These are phyloP conservation scores for Coemansia sp. DNA, from an alignment of 192 early-diverging fungal species.

Conservation along the genomic window DNA sequence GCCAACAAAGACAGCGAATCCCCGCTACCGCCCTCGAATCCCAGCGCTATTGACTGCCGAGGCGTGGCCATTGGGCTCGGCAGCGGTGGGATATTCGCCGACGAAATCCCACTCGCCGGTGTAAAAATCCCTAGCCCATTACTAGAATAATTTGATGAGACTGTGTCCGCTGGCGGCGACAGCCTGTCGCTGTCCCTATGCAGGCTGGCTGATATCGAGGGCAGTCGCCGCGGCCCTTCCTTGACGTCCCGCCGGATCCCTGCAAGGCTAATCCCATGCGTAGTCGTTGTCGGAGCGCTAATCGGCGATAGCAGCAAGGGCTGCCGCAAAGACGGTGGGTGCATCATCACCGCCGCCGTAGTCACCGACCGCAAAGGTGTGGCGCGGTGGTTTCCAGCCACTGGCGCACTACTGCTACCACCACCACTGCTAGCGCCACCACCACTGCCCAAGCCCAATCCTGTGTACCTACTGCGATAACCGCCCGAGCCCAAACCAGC, in stretches of 20 bases:
- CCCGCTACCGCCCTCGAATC: slow-evolving; percentile 40
- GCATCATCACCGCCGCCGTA: slow-evolving; percentile 35
- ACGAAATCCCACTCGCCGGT: neutral
- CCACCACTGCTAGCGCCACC: neutral
- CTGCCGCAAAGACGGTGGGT: slow-evolving; percentile 22
- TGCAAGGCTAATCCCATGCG: slow-evolving; percentile 29
- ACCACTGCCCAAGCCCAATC: slow-evolving; percentile 39
- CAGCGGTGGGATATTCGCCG: slow-evolving; percentile 11
- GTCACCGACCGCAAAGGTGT: slow-evolving; percentile 36
- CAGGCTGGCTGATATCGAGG: slow-evolving; percentile 43
- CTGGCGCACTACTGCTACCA: slow-evolving; percentile 4
- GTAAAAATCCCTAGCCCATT: slow-evolving; percentile 45
- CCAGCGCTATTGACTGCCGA: slow-evolving; percentile 21
- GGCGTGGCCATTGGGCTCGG: slow-evolving; percentile 49
- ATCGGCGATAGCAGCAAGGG: slow-evolving; percentile 49
- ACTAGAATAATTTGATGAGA: slow-evolving; percentile 2
- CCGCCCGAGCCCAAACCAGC: slow-evolving; percentile 1
- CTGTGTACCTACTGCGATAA: slow-evolving; percentile 18
- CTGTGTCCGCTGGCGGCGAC: slow-evolving; percentile 8
- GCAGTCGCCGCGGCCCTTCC: slow-evolving; percentile 49
- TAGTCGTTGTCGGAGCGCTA: slow-evolving; percentile 16
- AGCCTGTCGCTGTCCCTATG: slow-evolving; percentile 7
- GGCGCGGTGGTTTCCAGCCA: slow-evolving; percentile 21
- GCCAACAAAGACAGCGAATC: slow-evolving; percentile 37
- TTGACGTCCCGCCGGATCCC: slow-evolving; percentile 34